These are phyloP conservation scores for Dendrostoma leiphaemia DNA, from an alignment of 2,329 filamentous ascomycete species.

Conservation along the genomic window DNA sequence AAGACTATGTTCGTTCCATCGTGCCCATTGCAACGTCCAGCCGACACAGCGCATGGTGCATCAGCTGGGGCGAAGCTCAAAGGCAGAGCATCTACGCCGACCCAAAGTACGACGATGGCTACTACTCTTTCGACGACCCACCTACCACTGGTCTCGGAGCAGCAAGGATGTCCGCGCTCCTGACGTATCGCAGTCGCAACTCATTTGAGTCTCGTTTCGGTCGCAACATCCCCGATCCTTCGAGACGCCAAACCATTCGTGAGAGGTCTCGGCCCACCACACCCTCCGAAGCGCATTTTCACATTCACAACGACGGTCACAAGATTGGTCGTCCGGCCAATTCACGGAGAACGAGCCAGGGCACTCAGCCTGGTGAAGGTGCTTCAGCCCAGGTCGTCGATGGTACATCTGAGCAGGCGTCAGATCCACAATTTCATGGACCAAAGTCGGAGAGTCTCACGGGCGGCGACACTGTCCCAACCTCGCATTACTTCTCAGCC, in stretches of 20 bases:
- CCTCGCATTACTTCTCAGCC: slow-evolving; percentile 92
- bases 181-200: slow-evolving; percentile 95
- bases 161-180: slow-evolving; percentile 91
- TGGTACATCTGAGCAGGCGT: slow-evolving; percentile 26
- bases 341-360: slow-evolving; percentile 48
- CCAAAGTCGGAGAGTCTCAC: slow-evolving; percentile 52
- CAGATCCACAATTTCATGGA: slow-evolving; percentile 71
- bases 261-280: slow-evolving; percentile 59
- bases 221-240: slow-evolving; percentile 84
- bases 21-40: slow-evolving; percentile 85
- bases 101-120: slow-evolving; percentile 96
- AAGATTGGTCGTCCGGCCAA: slow-evolving; percentile 53
- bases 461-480: slow-evolving; percentile 50
- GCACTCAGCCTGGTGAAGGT: slow-evolving; percentile 10
- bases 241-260: slow-evolving; percentile 79
- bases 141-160: slow-evolving; percentile 85
- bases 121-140: slow-evolving; percentile 85
- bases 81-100: slow-evolving; percentile 95
- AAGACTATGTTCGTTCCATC: slow-evolving; percentile 75
- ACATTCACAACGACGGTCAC: slow-evolving; percentile 82
- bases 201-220: slow-evolving; percentile 96
- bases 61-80: slow-evolving; percentile 87
- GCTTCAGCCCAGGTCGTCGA: background rate
- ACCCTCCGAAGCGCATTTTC: slow-evolving; percentile 70
- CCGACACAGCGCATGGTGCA: slow-evolving; percentile 84